Conservation (phyloP, 2,329 filamentous ascomycete species). For the Stagonosporopsis chrysanthemi region DNA sequence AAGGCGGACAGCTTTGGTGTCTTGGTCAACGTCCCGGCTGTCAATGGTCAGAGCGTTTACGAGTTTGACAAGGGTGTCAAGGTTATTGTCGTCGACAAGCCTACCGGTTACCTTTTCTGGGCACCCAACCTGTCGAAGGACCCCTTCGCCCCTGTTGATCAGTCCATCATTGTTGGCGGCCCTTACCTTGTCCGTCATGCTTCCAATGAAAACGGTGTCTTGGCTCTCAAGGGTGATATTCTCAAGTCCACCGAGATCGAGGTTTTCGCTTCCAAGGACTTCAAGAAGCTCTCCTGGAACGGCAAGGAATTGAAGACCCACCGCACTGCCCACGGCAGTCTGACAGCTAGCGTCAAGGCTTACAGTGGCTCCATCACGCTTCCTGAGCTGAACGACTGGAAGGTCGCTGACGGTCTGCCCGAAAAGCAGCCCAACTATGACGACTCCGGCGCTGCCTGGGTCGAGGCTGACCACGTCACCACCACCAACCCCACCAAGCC, state of each 20-base stretch:
- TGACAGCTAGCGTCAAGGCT: slow-evolving; percentile 41
- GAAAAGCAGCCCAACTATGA: slow-evolving; percentile 57
- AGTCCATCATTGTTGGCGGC: slow-evolving; percentile 51
- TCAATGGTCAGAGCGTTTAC: slow-evolving; percentile 44
- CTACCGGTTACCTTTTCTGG: slow-evolving; percentile 50
- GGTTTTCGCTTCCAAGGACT: slow-evolving; percentile 43
- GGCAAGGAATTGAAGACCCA: slow-evolving; percentile 41
- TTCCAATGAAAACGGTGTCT: slow-evolving; percentile 26
- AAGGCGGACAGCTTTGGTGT: slow-evolving; percentile 49
- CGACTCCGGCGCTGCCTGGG: slow-evolving; percentile 55
- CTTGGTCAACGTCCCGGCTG: slow-evolving; percentile 41
- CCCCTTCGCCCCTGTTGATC: slow-evolving; percentile 49
- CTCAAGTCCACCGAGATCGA: slow-evolving; percentile 47
- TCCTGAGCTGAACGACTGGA: slow-evolving; percentile 57
- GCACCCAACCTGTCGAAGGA: slow-evolving; percentile 50
- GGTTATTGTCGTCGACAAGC: slow-evolving; percentile 49
- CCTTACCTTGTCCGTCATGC: slow-evolving; percentile 52
- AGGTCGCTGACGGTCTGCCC: slow-evolving; percentile 58
- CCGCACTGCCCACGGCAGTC: slow-evolving; percentile 47
- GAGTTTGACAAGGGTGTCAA: slow-evolving; percentile 49
- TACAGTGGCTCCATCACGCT: slow-evolving; percentile 43
- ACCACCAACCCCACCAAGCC: slow-evolving; percentile 51
- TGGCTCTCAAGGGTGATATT: slow-evolving; percentile 49
- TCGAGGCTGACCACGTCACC: slow-evolving; percentile 45
- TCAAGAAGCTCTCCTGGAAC: slow-evolving; percentile 49